Conservation (phyloP, 2,329 filamentous ascomycete genomes). For the Trichophyton benhamiae region DNA sequence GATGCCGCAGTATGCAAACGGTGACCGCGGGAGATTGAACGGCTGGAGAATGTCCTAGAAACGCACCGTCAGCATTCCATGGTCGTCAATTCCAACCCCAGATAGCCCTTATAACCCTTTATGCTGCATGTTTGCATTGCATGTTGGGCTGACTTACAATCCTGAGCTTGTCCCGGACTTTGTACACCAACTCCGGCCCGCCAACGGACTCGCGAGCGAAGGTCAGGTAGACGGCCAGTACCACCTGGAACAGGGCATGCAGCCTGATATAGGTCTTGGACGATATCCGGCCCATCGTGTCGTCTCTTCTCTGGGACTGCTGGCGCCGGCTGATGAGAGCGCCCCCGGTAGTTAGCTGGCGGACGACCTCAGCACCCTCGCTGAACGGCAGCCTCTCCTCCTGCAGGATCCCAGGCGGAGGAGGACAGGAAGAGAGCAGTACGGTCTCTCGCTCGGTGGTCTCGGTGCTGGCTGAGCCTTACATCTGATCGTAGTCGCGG, state of each 20-base stretch:
- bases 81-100: neutral
- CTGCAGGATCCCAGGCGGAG: neutral
- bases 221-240: slow-evolving; percentile 72
- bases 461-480: neutral
- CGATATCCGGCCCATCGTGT: slow-evolving; percentile 66
- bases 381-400: neutral
- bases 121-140: neutral
- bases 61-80: neutral
- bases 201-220: slow-evolving; percentile 58
- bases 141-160: slow-evolving; percentile 43
- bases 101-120: neutral
- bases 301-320: slow-evolving; percentile 5
- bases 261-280: slow-evolving; percentile 68
- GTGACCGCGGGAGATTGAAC: slow-evolving; percentile 57
- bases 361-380: neutral
- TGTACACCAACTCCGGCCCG: slow-evolving; percentile 66
- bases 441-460: neutral
- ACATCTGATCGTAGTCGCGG: neutral
- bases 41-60: slow-evolving; percentile 44
- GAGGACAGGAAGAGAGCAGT: neutral
- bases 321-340: neutral
- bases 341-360: neutral
- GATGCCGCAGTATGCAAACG: slow-evolving; percentile 55
- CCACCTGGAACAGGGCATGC: slow-evolving; percentile 72
- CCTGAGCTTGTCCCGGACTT: slow-evolving; percentile 72